phyloP scores from a whole-genome alignment of 345 rosid species.

The Theobroma cacao region DNA sequence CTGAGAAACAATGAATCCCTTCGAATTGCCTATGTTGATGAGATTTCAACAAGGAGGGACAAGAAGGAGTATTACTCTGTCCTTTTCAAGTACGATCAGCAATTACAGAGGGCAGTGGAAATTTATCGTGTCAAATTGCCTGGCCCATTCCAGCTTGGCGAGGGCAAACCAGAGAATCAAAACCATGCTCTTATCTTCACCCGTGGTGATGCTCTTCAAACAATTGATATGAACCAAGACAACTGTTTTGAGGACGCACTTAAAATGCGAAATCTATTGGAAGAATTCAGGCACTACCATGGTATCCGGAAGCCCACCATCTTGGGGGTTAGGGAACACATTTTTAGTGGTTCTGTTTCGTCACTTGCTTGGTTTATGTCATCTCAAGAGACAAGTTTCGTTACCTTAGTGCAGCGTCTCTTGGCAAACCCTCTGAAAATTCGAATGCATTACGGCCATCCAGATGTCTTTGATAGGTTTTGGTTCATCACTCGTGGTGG shows the following conservation, averaged over 20 bases:
- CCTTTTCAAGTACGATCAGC: slow-evolving; percentile 73
- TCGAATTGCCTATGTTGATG: slow-evolving; percentile 91
- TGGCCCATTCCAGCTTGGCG: slow-evolving; percentile 82
- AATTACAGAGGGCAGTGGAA: slow-evolving; percentile 63
- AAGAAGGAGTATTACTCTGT: slow-evolving; percentile 63
- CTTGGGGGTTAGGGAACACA: slow-evolving; percentile 82
- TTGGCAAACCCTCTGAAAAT: slow-evolving; percentile 80
- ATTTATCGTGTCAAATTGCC: slow-evolving; percentile 80
- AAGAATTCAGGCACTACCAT: slow-evolving; percentile 57
- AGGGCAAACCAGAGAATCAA: slow-evolving; percentile 97
- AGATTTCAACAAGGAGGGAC: slow-evolving; percentile 56
- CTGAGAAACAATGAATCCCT: slow-evolving; percentile 88
- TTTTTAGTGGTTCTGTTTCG: slow-evolving; percentile 86
- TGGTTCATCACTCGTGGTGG: slow-evolving; percentile 90
- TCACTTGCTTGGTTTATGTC: slow-evolving; percentile 97
- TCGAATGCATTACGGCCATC: slow-evolving; percentile 92
- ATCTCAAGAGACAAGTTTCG: slow-evolving; percentile 80
- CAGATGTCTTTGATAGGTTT: slow-evolving; percentile 86
- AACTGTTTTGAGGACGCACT: slow-evolving; percentile 89
- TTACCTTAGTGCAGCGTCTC: slow-evolving; percentile 86
- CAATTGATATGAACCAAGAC: slow-evolving; percentile 96
- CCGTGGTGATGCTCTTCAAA: slow-evolving; percentile 90
- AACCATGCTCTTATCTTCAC: slow-evolving; percentile 91
- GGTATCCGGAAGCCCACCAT: slow-evolving; percentile 86
- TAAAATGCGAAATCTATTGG: slow-evolving; percentile 83